These are phyloP conservation scores for Yarrowia bubula DNA, from an alignment of 805 yeast species.

Conservation along the genomic window DNA sequence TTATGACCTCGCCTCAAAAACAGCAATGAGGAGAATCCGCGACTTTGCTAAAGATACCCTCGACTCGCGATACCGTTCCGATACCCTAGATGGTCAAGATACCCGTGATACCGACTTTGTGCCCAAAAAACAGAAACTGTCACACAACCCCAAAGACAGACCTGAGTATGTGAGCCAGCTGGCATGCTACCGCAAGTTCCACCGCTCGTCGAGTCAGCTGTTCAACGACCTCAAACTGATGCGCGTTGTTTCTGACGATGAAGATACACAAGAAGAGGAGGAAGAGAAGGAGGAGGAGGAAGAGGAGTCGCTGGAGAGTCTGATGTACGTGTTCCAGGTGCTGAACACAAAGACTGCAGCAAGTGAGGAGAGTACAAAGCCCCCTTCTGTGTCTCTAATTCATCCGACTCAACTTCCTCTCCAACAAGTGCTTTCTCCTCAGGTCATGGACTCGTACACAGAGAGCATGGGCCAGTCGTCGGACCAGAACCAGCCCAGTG, in stretches of 20 bases:
- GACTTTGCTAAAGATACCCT: slow-evolving; percentile 8
- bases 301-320: slow-evolving; percentile 4
- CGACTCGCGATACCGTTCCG: slow-evolving; percentile 7
- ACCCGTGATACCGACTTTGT: background rate
- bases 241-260: background rate
- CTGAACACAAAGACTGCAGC: background rate
- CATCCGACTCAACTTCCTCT: background rate
- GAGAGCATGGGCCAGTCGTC: slow-evolving; percentile 10
- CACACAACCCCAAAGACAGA: slow-evolving; percentile 1
- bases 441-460: slow-evolving; percentile 1
- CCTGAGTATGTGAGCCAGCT: slow-evolving; percentile 7
- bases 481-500: background rate
- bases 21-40: background rate
- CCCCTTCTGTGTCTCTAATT: background rate
- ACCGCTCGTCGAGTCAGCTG: slow-evolving; percentile 2
- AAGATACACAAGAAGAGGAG: background rate
- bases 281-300: background rate
- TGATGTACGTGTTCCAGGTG: slow-evolving; percentile 9
- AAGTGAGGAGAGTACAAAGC: background rate
- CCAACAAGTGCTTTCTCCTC: background rate
- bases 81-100: background rate
- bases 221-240: slow-evolving; percentile 6
- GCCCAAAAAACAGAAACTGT: background rate
- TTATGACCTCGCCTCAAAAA: too few relatives aligned
- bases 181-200: slow-evolving; percentile 21